phyloP scores from a whole-genome alignment of 345 rosid genomes.

The Physaria fendleri region DNA sequence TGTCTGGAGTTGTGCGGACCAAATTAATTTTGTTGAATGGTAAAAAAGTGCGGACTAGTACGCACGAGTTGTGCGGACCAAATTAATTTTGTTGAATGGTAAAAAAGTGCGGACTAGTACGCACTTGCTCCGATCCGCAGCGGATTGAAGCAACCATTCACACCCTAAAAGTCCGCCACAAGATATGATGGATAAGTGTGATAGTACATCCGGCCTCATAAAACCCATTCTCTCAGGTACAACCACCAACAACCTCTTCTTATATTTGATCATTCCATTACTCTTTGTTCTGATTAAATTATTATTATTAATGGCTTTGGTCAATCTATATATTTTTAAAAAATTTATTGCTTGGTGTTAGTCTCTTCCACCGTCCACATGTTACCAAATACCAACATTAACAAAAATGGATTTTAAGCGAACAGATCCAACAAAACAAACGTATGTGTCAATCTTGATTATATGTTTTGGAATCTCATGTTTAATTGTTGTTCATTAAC shows the following conservation, averaged over 20 bases:
- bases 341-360: constrained; percentile 13
- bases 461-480: not conserved
- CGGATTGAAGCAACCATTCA: too few species aligned
- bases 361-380: constrained; percentile 30
- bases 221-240: constrained; percentile 32
- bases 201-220: constrained; percentile 13
- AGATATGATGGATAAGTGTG: constrained; percentile 20
- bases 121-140: too few species aligned
- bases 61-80: too few species aligned
- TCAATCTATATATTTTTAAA: constrained; percentile 19
- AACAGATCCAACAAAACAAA: constrained; percentile 14
- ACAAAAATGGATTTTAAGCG: not conserved
- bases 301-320: constrained; percentile 11
- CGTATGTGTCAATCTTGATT: constrained; percentile 7
- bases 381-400: not conserved
- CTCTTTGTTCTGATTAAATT: constrained; percentile 12
- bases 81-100: too few species aligned
- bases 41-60: too few species aligned
- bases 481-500: too few species aligned
- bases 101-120: too few species aligned
- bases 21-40: too few species aligned
- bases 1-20: too few species aligned
- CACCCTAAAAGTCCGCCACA: constrained; percentile 29
- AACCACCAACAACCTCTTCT: constrained; percentile 22
- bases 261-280: constrained; percentile 17